Evolutionary conservation across 176 grass and related monocot genomes (phyloP), one percentile per base, ranked within the genome.

Genomic region (Eleusine coracana): DNA sequence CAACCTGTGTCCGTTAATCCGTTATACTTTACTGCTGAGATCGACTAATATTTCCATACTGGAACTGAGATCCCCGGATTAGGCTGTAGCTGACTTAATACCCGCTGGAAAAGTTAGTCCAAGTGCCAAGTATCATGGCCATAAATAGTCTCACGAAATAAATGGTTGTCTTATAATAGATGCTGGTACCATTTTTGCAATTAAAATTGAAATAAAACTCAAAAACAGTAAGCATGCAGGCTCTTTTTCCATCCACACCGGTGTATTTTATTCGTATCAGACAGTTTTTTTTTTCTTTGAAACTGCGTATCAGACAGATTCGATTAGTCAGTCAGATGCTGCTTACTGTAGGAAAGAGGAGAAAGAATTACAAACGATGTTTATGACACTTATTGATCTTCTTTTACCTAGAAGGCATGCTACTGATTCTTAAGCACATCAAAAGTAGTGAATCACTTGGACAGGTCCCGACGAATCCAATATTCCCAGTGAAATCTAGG

Each of bases 21-120:
- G 83, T 82, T 82, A 86, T 82, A 90, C 34, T 82, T 90, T 83
- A 90, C 34, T 81, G 60, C 73, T 83, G 83, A 83, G 39, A 82
- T 86, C 79, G 59, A 40, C 79, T 68, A 71, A 86, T 89, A 73
- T 86, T 27, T 73, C 59, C 59, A 72, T 86, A 73, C 50, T 39
- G 71, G 73, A 86, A 67, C 83, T 82, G 38, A 66, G 78, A 86
- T 85, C 58, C 61, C 82, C 70, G 70, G 17, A 64, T 66, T 70
- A 71, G 34, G 23, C 45, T 68, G 45, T 34, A 34, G 31, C 31
- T 34, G 31, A 34, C 86, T 65, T 78, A 49, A 65, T 76, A 37
- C 71, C 37, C 56, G 10, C 7, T 81, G 52, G 68, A 77, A 76
- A 76, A 76, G 37, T 72, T 71, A 71, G 63, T 49, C 28, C 66